Conservation (phyloP, 1,284 basidiomycete genomes). For the Apiotrichum mycotoxinovorans region DNA sequence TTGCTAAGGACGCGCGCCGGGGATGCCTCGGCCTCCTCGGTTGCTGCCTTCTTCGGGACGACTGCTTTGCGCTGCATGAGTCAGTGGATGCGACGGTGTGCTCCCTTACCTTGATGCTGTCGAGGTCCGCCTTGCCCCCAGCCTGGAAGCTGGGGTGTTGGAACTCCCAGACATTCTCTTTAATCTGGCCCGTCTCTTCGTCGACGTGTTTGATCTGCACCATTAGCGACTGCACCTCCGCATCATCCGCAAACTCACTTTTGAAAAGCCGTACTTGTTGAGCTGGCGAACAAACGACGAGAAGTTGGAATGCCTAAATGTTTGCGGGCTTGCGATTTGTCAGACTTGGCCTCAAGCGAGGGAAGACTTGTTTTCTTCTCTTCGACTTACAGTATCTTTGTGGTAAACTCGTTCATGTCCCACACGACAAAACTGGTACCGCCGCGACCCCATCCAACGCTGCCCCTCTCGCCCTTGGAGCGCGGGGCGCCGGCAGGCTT, state of each 20-base stretch:
- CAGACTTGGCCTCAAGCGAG: too few species aligned
- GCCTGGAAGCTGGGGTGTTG: conserved; percentile 90
- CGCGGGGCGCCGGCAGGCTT: conserved; percentile 30
- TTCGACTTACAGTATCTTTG: conserved; percentile 67
- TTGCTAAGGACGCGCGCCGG: conserved; percentile 27
- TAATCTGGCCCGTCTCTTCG: conserved; percentile 39
- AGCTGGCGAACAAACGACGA: conserved; percentile 89
- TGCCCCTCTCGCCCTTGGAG: conserved; percentile 32
- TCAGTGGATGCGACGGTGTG: not conserved
- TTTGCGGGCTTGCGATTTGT: conserved; percentile 59
- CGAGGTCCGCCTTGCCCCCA: conserved; percentile 75
- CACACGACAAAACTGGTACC: conserved; percentile 93
- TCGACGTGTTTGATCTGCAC: conserved; percentile 45
- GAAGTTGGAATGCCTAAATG: conserved; percentile 98
- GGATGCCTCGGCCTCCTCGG: conserved; percentile 31
- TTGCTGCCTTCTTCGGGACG: conserved; percentile 36
- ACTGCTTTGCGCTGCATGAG: conserved; percentile 68
- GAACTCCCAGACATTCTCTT: conserved; percentile 75
- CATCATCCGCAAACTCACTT: conserved; percentile 54
- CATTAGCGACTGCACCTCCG: not conserved
- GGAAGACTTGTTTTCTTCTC: not conserved
- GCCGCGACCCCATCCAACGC: conserved; percentile 74
- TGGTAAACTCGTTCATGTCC: conserved; percentile 98
- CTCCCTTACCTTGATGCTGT: conserved; percentile 72
- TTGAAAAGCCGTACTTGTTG: conserved; percentile 99